These are phyloP conservation scores for Fusarium fujikuroi DNA, from an alignment of 2,329 filamentous ascomycete species.

Conservation along the genomic window DNA sequence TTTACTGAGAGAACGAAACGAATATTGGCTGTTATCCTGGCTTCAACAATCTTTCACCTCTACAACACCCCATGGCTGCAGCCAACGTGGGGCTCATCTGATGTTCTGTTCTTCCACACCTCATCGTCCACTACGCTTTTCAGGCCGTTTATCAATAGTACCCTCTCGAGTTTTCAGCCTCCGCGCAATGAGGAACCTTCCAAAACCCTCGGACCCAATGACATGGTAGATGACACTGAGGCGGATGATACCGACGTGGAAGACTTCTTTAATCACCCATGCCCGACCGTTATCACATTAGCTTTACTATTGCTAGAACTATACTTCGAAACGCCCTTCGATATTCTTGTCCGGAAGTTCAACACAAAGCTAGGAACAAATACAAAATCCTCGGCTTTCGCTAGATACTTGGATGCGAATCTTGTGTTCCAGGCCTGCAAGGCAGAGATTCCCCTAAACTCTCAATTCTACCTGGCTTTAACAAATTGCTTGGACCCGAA, in stretches of 20 bases:
- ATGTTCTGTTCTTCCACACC: rapidly evolving
- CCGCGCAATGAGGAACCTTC: too few relatives aligned
- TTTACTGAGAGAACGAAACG: neutral
- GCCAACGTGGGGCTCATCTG: rapidly evolving
- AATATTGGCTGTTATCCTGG: rapidly evolving
- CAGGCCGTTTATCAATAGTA: rapidly evolving
- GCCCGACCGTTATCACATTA: rapidly evolving
- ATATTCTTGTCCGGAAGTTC: neutral
- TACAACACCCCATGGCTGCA: neutral
- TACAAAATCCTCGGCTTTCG: rapidly evolving
- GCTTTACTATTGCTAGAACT: rapidly evolving
- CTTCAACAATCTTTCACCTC: neutral
- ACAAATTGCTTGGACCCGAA: neutral
- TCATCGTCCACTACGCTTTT: rapidly evolving
- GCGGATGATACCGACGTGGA: rapidly evolving
- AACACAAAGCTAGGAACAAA: neutral
- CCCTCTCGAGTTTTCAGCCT: rapidly evolving
- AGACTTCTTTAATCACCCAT: neutral
- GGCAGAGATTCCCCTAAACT: neutral
- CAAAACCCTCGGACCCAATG: rapidly evolving
- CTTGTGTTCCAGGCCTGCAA: neutral
- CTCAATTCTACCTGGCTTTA: neutral
- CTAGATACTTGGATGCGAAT: neutral
- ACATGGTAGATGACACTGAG: too few relatives aligned
- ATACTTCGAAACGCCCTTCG: rapidly evolving